These are phyloP conservation scores for Eutrema japonicum DNA, from an alignment of 345 rosid genomes.

Conservation along the genomic window DNA sequence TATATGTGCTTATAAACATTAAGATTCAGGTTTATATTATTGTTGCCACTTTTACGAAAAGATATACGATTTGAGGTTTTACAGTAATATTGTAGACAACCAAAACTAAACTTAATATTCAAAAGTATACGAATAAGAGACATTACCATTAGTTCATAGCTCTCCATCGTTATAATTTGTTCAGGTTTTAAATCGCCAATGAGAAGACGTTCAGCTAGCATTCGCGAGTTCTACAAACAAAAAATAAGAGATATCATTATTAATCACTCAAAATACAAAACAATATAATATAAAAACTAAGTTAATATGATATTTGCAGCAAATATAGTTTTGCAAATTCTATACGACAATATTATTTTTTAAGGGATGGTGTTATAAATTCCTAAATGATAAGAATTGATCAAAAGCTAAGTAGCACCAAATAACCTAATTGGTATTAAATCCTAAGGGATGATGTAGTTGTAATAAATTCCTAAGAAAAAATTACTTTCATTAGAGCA, in stretches of 20 bases:
- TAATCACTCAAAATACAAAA: background rate
- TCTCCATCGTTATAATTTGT: background rate
- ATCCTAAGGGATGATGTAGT: background rate
- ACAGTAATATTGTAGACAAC: background rate
- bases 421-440: background rate
- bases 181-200: conserved; percentile 68
- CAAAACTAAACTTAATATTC: background rate
- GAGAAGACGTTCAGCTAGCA: conserved; percentile 62
- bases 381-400: background rate
- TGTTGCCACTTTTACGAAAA: background rate
- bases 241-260: background rate
- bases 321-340: background rate
- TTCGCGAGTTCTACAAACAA: conserved; percentile 47
- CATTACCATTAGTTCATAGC: conserved; percentile 9
- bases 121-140: background rate
- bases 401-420: background rate
- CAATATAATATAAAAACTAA: background rate
- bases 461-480: too few species aligned
- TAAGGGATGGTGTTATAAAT: background rate
- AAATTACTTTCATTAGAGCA: background rate
- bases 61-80: background rate
- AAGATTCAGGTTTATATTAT: background rate
- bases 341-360: background rate
- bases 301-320: background rate
- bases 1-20: conserved; percentile 1